Conservation (phyloP, 208 protist species). For the Sergeia podlipaevii region DNA sequence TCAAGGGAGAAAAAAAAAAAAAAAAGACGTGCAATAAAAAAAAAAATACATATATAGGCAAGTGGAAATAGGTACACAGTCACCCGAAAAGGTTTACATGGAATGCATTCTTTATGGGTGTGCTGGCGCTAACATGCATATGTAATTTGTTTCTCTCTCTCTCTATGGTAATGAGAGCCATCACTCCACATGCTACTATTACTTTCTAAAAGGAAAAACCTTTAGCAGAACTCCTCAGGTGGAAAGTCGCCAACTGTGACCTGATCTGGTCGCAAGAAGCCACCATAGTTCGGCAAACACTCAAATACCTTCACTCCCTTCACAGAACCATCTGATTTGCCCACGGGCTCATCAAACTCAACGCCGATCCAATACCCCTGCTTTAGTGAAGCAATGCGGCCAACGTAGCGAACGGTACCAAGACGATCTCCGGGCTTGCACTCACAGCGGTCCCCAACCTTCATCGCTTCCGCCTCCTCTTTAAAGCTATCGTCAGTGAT, state of each 20-base stretch:
- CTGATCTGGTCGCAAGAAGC: conserved; percentile 84
- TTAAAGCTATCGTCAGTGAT: conserved; percentile 68
- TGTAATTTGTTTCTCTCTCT: background rate
- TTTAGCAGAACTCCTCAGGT: conserved; percentile 62
- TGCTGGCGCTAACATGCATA: background rate
- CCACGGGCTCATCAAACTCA: conserved; percentile 93
- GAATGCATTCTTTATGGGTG: too few relatives aligned
- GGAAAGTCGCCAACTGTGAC: conserved; percentile 90
- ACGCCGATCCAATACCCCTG: conserved; percentile 91
- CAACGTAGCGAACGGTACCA: conserved; percentile 85
- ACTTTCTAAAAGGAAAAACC: background rate
- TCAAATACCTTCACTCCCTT: conserved; percentile 90
- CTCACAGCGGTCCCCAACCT: conserved; percentile 82
- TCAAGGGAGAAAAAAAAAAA: conserved; percentile 7
- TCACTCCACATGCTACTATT: too few relatives aligned
- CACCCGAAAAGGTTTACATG: too few relatives aligned
- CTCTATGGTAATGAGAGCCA: background rate
- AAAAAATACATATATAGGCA: too few relatives aligned
- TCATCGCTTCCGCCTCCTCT: conserved; percentile 59
- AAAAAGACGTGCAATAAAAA: too few relatives aligned
- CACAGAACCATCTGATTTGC: conserved; percentile 92
- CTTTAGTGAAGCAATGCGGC: conserved; percentile 75
- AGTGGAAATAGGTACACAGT: too few relatives aligned
- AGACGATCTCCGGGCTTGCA: conserved; percentile 79
- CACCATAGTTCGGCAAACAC: conserved; percentile 76